A percentile compares a stretch with the other conserved stretches of the same genome.
These are phyloP conservation scores for Limonium bicolor DNA, from an alignment of 148 eudicot genomes.

Conservation along the genomic window DNA sequence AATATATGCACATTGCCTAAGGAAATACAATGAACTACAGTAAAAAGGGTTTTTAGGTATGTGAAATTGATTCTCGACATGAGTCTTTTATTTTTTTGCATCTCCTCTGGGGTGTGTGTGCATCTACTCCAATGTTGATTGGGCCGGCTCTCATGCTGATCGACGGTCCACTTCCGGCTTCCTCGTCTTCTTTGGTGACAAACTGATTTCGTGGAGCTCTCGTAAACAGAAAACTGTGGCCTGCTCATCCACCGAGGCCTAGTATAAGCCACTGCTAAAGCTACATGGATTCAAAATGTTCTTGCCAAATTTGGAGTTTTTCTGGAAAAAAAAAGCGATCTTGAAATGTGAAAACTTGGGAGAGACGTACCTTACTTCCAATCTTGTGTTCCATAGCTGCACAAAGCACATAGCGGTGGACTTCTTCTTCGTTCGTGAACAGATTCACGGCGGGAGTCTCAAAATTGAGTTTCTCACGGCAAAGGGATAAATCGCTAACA, in stretches of 20 bases:
- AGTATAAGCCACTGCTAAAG: not conserved
- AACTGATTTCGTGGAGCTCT: not conserved
- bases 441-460: too few relatives aligned
- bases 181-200: not conserved
- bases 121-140: not conserved
- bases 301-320: too few relatives aligned
- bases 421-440: too few relatives aligned
- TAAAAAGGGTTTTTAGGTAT: not conserved
- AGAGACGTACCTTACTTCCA: too few relatives aligned
- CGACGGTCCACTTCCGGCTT: not conserved
- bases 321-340: too few relatives aligned
- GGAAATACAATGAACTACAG: not conserved
- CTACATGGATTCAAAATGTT: too few relatives aligned
- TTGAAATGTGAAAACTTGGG: too few relatives aligned
- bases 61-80: not conserved
- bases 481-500: too few relatives aligned
- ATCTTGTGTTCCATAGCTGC: too few relatives aligned
- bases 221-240: not conserved
- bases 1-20: not conserved
- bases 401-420: too few relatives aligned
- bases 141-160: not conserved
- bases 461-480: too few relatives aligned
- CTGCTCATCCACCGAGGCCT: not conserved
- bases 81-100: not conserved
- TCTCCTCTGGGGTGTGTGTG: not conserved